Conservation (phyloP, 2,329 filamentous ascomycete species). For the Penicillium sp. region DNA sequence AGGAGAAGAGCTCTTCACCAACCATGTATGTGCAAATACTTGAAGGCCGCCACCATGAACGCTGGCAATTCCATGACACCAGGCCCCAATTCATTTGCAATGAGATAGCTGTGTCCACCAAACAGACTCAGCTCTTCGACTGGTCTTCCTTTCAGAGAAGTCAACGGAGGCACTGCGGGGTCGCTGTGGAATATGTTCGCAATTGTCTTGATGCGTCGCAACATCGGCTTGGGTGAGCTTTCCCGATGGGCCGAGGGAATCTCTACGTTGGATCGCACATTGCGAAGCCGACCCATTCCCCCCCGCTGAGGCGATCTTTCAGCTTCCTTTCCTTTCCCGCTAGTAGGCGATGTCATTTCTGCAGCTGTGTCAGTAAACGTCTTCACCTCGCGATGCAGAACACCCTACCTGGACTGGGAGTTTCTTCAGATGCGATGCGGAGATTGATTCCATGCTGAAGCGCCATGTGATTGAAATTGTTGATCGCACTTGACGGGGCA, state of each 20-base stretch:
- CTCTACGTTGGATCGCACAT: conserved; percentile 36
- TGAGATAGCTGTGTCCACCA: conserved; percentile 45
- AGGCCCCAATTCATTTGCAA: conserved; percentile 40
- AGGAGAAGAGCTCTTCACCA: conserved; percentile 1
- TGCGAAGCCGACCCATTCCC: conserved; percentile 35
- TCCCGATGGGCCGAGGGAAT: conserved; percentile 21
- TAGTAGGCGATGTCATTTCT: background rate
- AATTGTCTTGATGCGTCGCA: conserved; percentile 45
- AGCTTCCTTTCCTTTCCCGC: conserved; percentile 3
- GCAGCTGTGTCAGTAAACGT: background rate
- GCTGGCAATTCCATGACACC: conserved; percentile 42
- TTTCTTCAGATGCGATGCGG: conserved; percentile 13
- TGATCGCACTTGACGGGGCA: conserved; percentile 21
- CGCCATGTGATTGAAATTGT: conserved; percentile 36
- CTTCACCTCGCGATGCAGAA: background rate
- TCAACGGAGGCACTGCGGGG: conserved; percentile 22
- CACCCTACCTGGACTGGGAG: conserved; percentile 9
- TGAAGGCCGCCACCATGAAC: conserved; percentile 46
- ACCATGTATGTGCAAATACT: conserved; percentile 34
- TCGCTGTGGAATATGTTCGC: conserved; percentile 28
- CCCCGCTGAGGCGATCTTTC: conserved; percentile 12
- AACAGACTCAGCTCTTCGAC: conserved; percentile 46
- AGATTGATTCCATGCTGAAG: conserved; percentile 23
- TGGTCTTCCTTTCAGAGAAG: conserved; percentile 37
- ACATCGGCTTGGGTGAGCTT: conserved; percentile 22